These are phyloP conservation scores for Apophysomyces sp. DNA, from an alignment of 371 early-diverging fungal genomes.

Conservation along the genomic window DNA sequence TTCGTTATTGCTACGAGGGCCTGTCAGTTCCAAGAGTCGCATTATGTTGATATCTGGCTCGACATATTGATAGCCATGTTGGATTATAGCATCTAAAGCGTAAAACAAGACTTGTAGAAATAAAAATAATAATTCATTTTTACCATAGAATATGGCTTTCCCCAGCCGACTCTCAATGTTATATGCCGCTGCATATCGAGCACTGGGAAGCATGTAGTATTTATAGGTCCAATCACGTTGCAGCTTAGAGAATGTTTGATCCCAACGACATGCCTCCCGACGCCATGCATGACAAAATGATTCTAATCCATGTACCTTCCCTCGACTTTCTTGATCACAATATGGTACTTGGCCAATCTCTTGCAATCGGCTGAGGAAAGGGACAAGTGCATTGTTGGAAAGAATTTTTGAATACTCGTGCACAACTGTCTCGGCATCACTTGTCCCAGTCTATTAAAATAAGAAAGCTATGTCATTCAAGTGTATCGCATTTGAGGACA, in stretches of 20 bases:
- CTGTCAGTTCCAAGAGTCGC: conserved; percentile 29
- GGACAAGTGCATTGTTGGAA: conserved; percentile 22
- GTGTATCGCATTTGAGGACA: neutral
- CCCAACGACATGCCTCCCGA: conserved; percentile 21
- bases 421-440: conserved; percentile 47
- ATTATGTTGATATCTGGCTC: conserved; percentile 40
- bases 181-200: conserved; percentile 31
- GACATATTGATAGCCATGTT: conserved; percentile 42
- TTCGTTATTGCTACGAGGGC: conserved; percentile 17
- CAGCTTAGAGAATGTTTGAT: conserved; percentile 20
- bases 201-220: conserved; percentile 34
- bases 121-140: neutral
- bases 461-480: neutral
- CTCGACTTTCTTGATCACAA: conserved; percentile 22
- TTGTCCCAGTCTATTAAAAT: conserved; percentile 45
- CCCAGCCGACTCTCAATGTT: conserved; percentile 29
- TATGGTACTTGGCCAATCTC: conserved; percentile 26
- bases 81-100: conserved; percentile 42
- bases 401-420: conserved; percentile 24
- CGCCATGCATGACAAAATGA: conserved; percentile 32
- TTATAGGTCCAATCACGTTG: conserved; percentile 30
- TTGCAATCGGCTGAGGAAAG: conserved; percentile 19
- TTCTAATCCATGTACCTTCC: conserved; percentile 17
- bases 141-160: conserved; percentile 46
- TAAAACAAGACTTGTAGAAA: neutral